Evolutionary conservation across 1,284 basidiomycete genomes (phyloP).

Genomic region (Neolentinus lepideus): DNA sequence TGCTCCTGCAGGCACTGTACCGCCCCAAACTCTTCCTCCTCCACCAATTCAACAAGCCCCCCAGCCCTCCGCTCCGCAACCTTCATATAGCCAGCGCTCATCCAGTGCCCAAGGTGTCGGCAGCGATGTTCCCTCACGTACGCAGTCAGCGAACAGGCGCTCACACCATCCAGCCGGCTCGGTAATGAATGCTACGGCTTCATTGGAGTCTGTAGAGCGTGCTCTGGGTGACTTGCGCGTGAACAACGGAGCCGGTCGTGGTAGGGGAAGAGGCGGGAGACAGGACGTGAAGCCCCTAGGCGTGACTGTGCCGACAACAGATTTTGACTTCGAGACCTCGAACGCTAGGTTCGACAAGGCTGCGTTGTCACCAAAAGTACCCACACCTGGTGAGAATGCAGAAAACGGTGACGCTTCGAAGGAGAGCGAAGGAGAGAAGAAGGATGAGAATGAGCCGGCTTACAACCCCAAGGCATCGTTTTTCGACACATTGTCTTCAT

Average conservation of each 20-base stretch:
- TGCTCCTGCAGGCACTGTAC: not conserved
- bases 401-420: slow-evolving; percentile 21
- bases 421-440: slow-evolving; percentile 15
- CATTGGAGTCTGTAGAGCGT: slow-evolving; percentile 71
- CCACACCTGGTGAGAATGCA: slow-evolving; percentile 17
- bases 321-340: slow-evolving; percentile 70
- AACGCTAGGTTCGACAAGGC: slow-evolving; percentile 76
- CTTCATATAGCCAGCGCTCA: slow-evolving; percentile 13
- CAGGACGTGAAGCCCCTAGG: slow-evolving; percentile 31
- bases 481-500: slow-evolving; percentile 70
- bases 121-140: slow-evolving; percentile 1
- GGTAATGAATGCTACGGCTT: slow-evolving; percentile 65
- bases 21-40: slow-evolving; percentile 15
- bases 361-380: slow-evolving; percentile 31
- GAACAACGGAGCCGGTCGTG: slow-evolving; percentile 29
- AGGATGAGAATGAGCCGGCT: slow-evolving; percentile 26
- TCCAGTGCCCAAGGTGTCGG: slow-evolving; percentile 10
- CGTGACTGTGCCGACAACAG: slow-evolving; percentile 49
- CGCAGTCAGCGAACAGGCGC: slow-evolving; percentile 8
- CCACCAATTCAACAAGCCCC: slow-evolving; percentile 13
- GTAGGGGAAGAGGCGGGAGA: slow-evolving; percentile 21
- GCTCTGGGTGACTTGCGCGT: slow-evolving; percentile 71
- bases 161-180: slow-evolving; percentile 27
- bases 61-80: slow-evolving; percentile 17
- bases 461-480: slow-evolving; percentile 74